Conservation (phyloP, 169 alveolate species). For the Eimeria mitis region DNA sequence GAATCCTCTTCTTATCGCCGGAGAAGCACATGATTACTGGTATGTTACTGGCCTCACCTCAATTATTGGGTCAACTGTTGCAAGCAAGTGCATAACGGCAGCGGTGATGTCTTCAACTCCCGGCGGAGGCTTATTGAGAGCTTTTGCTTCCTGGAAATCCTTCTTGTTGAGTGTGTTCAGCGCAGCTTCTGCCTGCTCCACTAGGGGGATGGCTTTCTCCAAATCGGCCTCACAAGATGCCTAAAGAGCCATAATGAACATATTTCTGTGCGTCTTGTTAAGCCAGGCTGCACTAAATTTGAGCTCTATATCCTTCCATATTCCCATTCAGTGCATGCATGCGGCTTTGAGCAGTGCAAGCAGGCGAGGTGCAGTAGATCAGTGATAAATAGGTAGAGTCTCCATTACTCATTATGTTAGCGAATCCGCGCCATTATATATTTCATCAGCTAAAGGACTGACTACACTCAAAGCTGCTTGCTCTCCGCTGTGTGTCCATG, state of each 20-base stretch:
- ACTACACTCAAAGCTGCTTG: background rate
- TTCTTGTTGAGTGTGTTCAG: conserved; percentile 95
- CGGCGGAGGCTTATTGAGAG: conserved; percentile 97
- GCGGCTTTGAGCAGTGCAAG: background rate
- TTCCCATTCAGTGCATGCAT: background rate
- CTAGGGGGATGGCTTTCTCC: conserved; percentile 96
- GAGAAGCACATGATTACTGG: background rate
- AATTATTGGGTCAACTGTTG: conserved; percentile 89
- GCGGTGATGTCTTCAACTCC: conserved; percentile 96
- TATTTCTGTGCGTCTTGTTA: background rate
- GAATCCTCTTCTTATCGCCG: background rate
- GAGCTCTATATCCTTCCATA: too few relatives aligned
- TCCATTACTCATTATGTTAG: background rate
- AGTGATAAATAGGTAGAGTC: background rate
- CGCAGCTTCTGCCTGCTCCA: conserved; percentile 94
- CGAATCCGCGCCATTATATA: background rate
- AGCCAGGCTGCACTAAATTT: background rate
- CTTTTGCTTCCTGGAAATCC: conserved; percentile 96
- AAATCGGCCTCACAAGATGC: conserved; percentile 93
- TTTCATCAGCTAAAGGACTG: background rate
- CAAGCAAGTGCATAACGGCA: conserved; percentile 96
- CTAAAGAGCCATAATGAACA: background rate
- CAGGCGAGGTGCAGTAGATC: background rate
- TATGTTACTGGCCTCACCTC: conserved; percentile 16
- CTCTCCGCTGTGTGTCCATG: background rate